These are phyloP conservation scores for Citrullus mucosospermus DNA, from an alignment of 306 rosid genomes.

Conservation along the genomic window DNA sequence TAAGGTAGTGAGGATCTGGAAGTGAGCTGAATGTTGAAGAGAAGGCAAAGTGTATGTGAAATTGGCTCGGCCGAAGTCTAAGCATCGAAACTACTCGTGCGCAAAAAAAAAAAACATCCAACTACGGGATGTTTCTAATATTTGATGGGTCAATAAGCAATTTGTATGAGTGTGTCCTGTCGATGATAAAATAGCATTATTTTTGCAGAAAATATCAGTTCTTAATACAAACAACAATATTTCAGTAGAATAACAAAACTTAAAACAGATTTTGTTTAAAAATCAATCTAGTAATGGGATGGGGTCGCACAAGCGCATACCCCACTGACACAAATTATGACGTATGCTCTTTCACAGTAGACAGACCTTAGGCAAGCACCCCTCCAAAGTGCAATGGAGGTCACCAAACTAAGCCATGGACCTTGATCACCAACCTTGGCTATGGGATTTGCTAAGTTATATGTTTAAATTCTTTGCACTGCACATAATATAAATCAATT, in stretches of 20 bases:
- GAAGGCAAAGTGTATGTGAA: constrained; percentile 13
- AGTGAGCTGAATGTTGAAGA: neutral
- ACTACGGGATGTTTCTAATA: neutral
- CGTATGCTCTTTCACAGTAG: constrained; percentile 25
- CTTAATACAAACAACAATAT: neutral
- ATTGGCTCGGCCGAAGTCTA: constrained; percentile 4
- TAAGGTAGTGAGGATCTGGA: constrained; percentile 11
- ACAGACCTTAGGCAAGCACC: constrained; percentile 27
- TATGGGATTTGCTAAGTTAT: too few species aligned
- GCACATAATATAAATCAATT: too few species aligned
- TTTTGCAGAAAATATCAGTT: neutral
- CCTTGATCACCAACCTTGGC: neutral
- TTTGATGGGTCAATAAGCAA: neutral
- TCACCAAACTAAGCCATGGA: neutral
- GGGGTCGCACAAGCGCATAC: constrained; percentile 52
- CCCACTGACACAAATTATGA: constrained; percentile 47
- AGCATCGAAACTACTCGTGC: neutral
- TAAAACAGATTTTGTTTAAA: too few species aligned
- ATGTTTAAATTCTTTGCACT: too few species aligned
- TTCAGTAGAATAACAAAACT: too few species aligned
- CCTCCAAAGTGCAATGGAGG: constrained; percentile 8
- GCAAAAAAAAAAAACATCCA: neutral
- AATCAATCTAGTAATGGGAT: too few species aligned
- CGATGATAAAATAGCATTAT: neutral
- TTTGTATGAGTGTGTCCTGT: neutral